Evolutionary conservation across 164 flowering plant species (phyloP).

Genomic region (Euptelea pleiosperma): DNA sequence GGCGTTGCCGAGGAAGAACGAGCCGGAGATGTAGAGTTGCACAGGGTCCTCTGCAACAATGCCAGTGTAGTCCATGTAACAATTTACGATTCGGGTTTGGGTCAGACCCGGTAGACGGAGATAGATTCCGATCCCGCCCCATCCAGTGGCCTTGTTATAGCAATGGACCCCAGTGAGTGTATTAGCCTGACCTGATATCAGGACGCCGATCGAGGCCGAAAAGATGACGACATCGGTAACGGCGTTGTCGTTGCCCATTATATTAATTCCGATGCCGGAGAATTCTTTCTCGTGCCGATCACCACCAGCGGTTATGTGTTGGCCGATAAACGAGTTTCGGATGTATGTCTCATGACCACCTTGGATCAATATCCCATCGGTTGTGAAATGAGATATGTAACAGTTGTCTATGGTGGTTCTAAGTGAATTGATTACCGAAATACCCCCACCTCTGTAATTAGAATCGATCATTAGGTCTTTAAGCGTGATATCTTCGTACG

Average conservation of each 20-base stretch:
- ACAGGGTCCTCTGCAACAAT: slow-evolving; percentile 94
- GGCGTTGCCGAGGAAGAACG: slow-evolving; percentile 86
- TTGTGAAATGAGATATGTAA: slow-evolving; percentile 72
- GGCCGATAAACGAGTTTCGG: slow-evolving; percentile 77
- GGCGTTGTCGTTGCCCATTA: slow-evolving; percentile 73
- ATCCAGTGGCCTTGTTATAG: slow-evolving; percentile 88
- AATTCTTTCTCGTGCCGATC: slow-evolving; percentile 58
- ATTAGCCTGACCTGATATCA: slow-evolving; percentile 78
- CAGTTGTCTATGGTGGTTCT: slow-evolving; percentile 76
- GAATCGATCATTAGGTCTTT: slow-evolving; percentile 66
- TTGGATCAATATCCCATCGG: slow-evolving; percentile 53
- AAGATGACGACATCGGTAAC: slow-evolving; percentile 77
- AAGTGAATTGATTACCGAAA: slow-evolving; percentile 60
- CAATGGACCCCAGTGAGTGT: slow-evolving; percentile 76
- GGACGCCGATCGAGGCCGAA: slow-evolving; percentile 61
- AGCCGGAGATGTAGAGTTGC: slow-evolving; percentile 54
- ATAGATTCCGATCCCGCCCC: slow-evolving; percentile 86
- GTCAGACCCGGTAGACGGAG: slow-evolving; percentile 55
- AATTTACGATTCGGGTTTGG: slow-evolving; percentile 77
- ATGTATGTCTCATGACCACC: slow-evolving; percentile 82
- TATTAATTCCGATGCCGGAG: slow-evolving; percentile 60
- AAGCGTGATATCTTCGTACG: slow-evolving; percentile 63
- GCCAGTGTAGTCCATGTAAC: slow-evolving; percentile 82
- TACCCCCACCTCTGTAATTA: slow-evolving; percentile 70
- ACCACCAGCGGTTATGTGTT: slow-evolving; percentile 78